Conservation (phyloP, 2,329 filamentous ascomycete species). For the Nothophoma quercina region DNA sequence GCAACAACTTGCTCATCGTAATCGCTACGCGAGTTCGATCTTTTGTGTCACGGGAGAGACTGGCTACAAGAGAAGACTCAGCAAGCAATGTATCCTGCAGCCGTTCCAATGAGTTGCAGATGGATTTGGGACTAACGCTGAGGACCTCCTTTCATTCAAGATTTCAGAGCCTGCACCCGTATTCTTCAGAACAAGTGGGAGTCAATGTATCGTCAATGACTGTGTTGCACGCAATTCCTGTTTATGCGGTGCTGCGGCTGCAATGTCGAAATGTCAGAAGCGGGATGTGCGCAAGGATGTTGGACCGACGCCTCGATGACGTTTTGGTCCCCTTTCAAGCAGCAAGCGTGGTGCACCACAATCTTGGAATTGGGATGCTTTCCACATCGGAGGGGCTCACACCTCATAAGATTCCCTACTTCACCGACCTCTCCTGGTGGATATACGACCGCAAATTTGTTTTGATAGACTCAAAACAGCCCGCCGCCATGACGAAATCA, state of each 20-base stretch:
- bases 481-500: conserved; percentile 47
- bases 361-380: conserved; percentile 33
- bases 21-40: too few relatives aligned
- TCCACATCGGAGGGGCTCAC: conserved; percentile 20
- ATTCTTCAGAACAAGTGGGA: too few relatives aligned
- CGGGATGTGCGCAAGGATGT: conserved; percentile 34
- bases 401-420: conserved; percentile 28
- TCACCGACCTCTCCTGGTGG: conserved; percentile 24
- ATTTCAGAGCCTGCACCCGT: too few relatives aligned
- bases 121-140: too few relatives aligned
- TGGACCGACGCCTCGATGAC: conserved; percentile 37
- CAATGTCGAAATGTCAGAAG: conserved; percentile 11
- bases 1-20: too few relatives aligned
- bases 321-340: conserved; percentile 31
- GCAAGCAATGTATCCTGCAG: too few relatives aligned
- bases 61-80: too few relatives aligned
- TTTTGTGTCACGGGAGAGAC: too few relatives aligned
- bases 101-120: too few relatives aligned
- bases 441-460: conserved; percentile 30
- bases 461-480: conserved; percentile 28
- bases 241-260: conserved; percentile 7
- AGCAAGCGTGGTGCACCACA: conserved; percentile 37
- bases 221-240: conserved; percentile 2
- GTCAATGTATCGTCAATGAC: not conserved
- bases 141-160: too few relatives aligned